Conservation (phyloP, 768 basidiomycete species). For the Mycena maculata region DNA sequence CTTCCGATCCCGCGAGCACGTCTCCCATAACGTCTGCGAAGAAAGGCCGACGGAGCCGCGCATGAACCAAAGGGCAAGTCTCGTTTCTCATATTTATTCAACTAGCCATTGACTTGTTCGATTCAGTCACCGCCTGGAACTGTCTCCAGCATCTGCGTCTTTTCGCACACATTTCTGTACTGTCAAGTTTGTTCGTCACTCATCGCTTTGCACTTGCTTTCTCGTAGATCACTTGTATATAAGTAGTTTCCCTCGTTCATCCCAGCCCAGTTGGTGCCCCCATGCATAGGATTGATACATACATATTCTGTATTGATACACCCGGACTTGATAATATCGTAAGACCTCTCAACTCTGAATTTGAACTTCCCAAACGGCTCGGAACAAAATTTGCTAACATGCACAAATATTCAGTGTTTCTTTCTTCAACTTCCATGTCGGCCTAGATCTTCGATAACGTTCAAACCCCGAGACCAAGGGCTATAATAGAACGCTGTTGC, state of each 20-base stretch:
- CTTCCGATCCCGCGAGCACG: background rate
- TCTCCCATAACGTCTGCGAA: background rate
- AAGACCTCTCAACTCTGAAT: too few relatives aligned
- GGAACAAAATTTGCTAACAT: too few relatives aligned
- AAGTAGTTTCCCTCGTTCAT: background rate
- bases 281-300: slow-evolving; percentile 2
- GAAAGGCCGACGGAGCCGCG: background rate
- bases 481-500: too few relatives aligned
- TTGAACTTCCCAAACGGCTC: too few relatives aligned
- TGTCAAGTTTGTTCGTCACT: background rate
- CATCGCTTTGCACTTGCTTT: background rate
- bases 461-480: too few relatives aligned
- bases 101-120: background rate
- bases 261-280: slow-evolving; percentile 17
- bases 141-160: too few relatives aligned
- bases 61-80: background rate
- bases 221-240: background rate
- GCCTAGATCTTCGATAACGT: too few relatives aligned
- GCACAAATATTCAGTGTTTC: too few relatives aligned
- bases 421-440: too few relatives aligned
- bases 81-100: too few relatives aligned
- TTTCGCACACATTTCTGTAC: too few relatives aligned
- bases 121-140: too few relatives aligned
- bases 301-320: background rate
- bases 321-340: background rate